Evolutionary conservation across 306 rosid species (phyloP), one percentile per base, ranked within the genome.

Genomic region (Acacia acuminata): DNA sequence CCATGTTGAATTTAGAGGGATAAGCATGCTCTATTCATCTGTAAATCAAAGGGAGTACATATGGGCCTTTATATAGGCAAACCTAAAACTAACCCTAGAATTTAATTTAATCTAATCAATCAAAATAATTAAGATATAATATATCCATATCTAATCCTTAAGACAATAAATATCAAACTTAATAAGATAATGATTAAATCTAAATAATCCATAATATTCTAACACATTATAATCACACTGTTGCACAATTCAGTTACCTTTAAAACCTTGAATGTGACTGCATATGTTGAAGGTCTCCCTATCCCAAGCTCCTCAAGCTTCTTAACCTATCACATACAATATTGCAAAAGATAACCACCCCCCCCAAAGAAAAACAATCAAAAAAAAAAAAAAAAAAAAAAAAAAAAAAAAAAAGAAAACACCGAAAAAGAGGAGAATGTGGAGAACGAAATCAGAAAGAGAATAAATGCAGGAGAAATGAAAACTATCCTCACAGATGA

Each of bases 251-350:
- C 77, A 84, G 25, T 27, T 88, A 91, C 99, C 98, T 90, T 87
- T 83, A 96, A 89, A 75, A 96, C 99, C 88, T 88, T 96, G 80
- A 96, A 44, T 48, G 94, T 96, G 82, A 86, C 64, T 50, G 97
- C 98, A 90, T 96, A 96, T 43, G 99, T 96, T 7, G 99, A 96
- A 70, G 99, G 99, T 85, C 99, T 94, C 82, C 99, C 98, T 81
- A 96, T 96, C 60, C 99, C 99, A 80, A 96, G 97, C 91, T 96
- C 99, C 91, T 96, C 99, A 75, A 96, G 87, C 88, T 86, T 96
- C 94, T 94, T 92, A 82, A 96, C 94, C 99, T 96, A 85, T 77
- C 66, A 70, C 45, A 75, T 69, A 76, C 68, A 85, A 83, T 71
- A 83, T 65, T 73, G 77, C 22, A 65, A 44, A 38, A 38, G 36